Conservation (phyloP, 768 basidiomycete genomes). For the Cubamyces sp. region DNA sequence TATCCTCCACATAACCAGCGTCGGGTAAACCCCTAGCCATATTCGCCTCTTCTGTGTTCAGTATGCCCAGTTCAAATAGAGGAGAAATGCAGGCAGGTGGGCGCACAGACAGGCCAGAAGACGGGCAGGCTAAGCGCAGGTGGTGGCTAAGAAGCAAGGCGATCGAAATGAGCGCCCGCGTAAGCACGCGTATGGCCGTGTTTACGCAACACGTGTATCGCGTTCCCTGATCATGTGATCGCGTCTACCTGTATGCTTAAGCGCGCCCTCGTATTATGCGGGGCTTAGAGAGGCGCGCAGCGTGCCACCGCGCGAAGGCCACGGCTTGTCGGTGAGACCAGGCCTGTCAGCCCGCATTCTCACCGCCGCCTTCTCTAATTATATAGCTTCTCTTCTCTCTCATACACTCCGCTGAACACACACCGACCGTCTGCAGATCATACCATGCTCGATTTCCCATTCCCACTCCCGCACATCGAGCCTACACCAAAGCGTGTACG, state of each 20-base stretch:
- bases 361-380: background rate
- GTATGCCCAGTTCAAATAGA: too few relatives aligned
- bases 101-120: too few relatives aligned
- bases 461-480: conserved; percentile 52
- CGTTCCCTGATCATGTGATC: conserved; percentile 19
- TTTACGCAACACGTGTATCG: conserved; percentile 22
- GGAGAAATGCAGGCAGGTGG: too few relatives aligned
- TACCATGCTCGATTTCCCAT: conserved; percentile 34
- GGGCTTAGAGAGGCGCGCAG: background rate
- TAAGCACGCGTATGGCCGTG: conserved; percentile 8
- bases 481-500: conserved; percentile 53
- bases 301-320: background rate
- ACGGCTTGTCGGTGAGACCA: conserved; percentile 7
- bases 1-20: conserved; percentile 24
- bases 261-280: conserved; percentile 13
- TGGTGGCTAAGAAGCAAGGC: conserved; percentile 11
- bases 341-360: conserved; percentile 10
- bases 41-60: background rate
- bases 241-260: conserved; percentile 9
- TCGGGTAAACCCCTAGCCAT: conserved; percentile 8
- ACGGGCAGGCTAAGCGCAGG: background rate
- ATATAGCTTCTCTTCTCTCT: background rate
- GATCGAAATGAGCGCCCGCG: conserved; percentile 2
- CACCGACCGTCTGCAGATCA: too few relatives aligned
- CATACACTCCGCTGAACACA: conserved; percentile 1